Percentiles rank a stretch among this genome's conserved stretches.
These are phyloP conservation scores for Boletus tomentosulus DNA, from an alignment of 768 basidiomycete species.

Conservation along the genomic window DNA sequence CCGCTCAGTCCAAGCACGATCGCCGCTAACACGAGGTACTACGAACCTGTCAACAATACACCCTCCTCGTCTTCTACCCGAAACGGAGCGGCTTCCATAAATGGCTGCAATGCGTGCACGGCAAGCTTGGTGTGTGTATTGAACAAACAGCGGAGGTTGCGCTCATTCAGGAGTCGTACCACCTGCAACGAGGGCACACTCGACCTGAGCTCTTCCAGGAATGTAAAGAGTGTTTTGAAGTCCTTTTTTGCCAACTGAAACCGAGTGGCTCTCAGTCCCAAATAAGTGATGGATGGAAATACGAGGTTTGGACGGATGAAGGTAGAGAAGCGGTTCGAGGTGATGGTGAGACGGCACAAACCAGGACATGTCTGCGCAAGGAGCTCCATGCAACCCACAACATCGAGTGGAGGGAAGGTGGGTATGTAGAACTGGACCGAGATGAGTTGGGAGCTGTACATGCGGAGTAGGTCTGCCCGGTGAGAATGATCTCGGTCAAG, in stretches of 20 bases:
- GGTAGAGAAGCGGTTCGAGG: background rate
- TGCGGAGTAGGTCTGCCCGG: conserved; percentile 13
- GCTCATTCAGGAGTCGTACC: conserved; percentile 17
- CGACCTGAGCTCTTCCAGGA: conserved; percentile 9
- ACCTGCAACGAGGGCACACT: conserved; percentile 17
- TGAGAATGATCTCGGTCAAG: background rate
- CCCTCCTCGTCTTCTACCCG: conserved; percentile 24
- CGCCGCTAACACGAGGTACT: background rate
- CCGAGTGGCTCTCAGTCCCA: conserved; percentile 11
- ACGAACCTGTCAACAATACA: conserved; percentile 19
- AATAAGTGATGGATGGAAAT: conserved; percentile 15
- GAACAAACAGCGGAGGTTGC: conserved; percentile 17
- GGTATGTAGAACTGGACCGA: conserved; percentile 12
- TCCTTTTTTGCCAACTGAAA: background rate
- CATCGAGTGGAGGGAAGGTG: background rate
- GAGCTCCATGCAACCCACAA: conserved; percentile 1
- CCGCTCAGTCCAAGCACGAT: background rate
- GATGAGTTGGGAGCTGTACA: conserved; percentile 14
- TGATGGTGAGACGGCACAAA: conserved; percentile 20
- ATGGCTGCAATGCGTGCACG: conserved; percentile 5
- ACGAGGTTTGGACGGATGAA: background rate
- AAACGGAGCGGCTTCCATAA: conserved; percentile 3
- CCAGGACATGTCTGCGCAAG: conserved; percentile 13
- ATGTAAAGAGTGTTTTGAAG: conserved; percentile 7
- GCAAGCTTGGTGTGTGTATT: conserved; percentile 12